phyloP scores from a whole-genome alignment of 768 basidiomycete species.

The Collybia sp. region DNA sequence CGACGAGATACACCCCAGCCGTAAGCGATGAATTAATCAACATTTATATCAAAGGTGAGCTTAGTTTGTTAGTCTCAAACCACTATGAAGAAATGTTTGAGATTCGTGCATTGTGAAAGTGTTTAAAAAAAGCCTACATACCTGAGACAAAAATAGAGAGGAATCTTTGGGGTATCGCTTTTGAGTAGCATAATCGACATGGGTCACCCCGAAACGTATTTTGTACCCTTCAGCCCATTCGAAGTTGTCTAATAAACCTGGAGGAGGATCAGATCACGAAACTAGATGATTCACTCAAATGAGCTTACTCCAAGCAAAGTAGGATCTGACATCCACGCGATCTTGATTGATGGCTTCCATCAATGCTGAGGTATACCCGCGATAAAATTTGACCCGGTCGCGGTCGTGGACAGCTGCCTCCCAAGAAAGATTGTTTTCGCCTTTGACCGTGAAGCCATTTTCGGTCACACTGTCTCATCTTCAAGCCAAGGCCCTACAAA shows the following conservation, averaged over 20 bases:
- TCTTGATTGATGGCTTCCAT: constrained; percentile 51
- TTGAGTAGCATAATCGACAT: constrained; percentile 64
- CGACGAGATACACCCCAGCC: too few species aligned
- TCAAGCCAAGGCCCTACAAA: not conserved
- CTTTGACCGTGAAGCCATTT: constrained; percentile 64
- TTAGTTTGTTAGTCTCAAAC: constrained; percentile 5
- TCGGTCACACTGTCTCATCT: constrained; percentile 48
- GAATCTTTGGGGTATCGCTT: constrained; percentile 61
- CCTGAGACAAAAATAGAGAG: constrained; percentile 41
- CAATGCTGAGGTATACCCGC: constrained; percentile 46
- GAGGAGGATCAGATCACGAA: constrained; percentile 1
- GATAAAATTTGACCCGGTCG: constrained; percentile 62
- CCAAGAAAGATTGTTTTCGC: constrained; percentile 42
- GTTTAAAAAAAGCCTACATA: constrained; percentile 10
- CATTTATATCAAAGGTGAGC: too few species aligned
- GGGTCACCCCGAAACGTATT: constrained; percentile 66
- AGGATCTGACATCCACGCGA: constrained; percentile 52
- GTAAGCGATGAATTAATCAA: too few species aligned
- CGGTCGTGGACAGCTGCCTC: constrained; percentile 48
- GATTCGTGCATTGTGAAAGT: too few species aligned
- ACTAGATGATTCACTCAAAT: not conserved
- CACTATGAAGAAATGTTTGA: constrained; percentile 5
- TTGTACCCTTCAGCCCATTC: constrained; percentile 70
- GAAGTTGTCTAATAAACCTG: constrained; percentile 65
- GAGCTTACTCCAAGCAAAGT: constrained; percentile 63